Base-by-base conservation (phyloP, 768 basidiomycete genomes). In the Phylloporus rhodoxanthus region DNA sequence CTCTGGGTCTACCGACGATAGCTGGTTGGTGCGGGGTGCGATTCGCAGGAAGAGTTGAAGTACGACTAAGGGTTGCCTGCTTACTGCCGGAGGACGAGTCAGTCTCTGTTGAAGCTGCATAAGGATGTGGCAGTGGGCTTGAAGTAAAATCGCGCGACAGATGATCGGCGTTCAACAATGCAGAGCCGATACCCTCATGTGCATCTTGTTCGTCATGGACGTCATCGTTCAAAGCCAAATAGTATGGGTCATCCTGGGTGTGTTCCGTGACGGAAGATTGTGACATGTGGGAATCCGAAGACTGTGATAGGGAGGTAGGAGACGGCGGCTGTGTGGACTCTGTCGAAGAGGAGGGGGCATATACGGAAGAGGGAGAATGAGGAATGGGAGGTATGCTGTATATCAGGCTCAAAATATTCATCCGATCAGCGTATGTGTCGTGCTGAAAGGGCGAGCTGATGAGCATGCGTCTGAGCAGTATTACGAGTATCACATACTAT, bases 381-480 rank as follows among this genome's bases (percentile, higher is more conserved):
- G 85, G 84, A 38, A 81, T 77, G 38, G 85, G 77, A 21, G 87
- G 87, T 66, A 92, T 90, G 66, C 82, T 85, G 72, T 92, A 92
- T 54, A 91, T 91, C 56, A 89, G 76, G 59, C 87, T 88, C 48
- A 95, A 78, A 62, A 94, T 92, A 61, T 88, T 87, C 86, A 95
- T 91, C 45, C 92, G 81, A 68, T 95, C 90, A 51, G 88, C 90
- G 67, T 95, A 95, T 8, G 92, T 94, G 68, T 95, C 92, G 64
- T 94, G 92, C 91, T 93, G 65, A 36, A 55, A 45, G 14, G 43
- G 44, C 19, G 43, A 44, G 40, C 17, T 33, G 43, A 52, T 59
- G 26, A 68, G 64, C 25, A 29, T 39, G 19, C 50, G 52, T 45
- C 44, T 37, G 26, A 43, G 13, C 0, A 32, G 20, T 47, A 54